Evolutionary conservation across 2,329 filamentous ascomycete species (phyloP), one percentile per base, ranked within the genome.

Genomic region (Talaromyces sp.): DNA sequence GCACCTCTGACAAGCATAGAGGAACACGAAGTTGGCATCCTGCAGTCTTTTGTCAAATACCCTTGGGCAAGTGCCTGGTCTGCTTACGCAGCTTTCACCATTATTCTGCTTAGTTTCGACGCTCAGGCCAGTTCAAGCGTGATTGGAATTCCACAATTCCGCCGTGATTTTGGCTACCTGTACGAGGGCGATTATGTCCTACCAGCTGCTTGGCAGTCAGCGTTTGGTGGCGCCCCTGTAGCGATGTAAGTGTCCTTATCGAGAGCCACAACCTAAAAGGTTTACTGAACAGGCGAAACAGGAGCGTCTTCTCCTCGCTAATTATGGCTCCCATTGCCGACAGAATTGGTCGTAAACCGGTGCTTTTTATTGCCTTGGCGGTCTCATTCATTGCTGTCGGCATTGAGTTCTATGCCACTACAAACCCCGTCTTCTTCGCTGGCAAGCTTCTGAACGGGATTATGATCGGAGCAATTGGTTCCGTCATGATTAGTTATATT

Each of bases 121-220:
- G 48, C 31, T 24, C 24, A 54, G n/a, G 39, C 39, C 7, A 16
- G 39, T 16, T 43, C 39, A 16, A 43, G 39, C n/a, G 39, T 43
- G n/a, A 7, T 43, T 43, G 39, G 39, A n/a, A 43, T 43, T 9
- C 48, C 48, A 27, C 48, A 54, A 16, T 54, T 54, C 31, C 48
- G 48, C 9, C 22, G 24, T 6, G 22, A 54, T n/a, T 54, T 54
- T 31, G 48, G 48, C 13, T 27, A 31, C 48, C 8, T 54, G 24
- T 54, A 54, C 24, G 48, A 54, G 22, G 48, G 57, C 27, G 24
- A 54, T 6, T 62, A 62, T 48, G 43, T 50, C 14, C 14, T 62
- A 16, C n/a, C 58, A 16, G 48, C 48, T 16, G 24, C 24, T 1
- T 54, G 48, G 48, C 48, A 41, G 33, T 54, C 60, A 16, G 39